Conservation (phyloP, 768 basidiomycete genomes). For the Amanita thiersii region DNA sequence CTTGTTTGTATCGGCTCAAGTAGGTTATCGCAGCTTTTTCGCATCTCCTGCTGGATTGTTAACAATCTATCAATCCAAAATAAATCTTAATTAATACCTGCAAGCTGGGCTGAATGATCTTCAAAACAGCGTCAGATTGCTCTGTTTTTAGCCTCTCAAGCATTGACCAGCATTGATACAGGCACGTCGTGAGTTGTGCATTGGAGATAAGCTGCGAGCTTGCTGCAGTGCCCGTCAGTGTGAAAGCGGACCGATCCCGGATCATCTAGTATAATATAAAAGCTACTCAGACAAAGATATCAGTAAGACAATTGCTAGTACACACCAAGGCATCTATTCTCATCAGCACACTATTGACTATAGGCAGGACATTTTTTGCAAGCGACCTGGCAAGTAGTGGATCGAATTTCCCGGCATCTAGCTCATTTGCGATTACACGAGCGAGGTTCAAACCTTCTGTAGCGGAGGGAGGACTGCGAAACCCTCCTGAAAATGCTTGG, state of each 20-base stretch:
- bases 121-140: slow-evolving; percentile 51
- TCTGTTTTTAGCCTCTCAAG: slow-evolving; percentile 62
- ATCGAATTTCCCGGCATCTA: slow-evolving; percentile 90
- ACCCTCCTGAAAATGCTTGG: slow-evolving; percentile 67
- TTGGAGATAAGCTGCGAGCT: slow-evolving; percentile 77
- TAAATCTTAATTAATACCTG: slow-evolving; percentile 33
- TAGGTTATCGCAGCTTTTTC: slow-evolving; percentile 43
- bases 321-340: slow-evolving; percentile 67
- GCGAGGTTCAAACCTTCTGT: slow-evolving; percentile 74
- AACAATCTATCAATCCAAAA: slow-evolving; percentile 5
- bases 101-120: slow-evolving; percentile 46
- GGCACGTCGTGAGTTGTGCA: slow-evolving; percentile 65
- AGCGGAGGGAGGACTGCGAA: slow-evolving; percentile 61
- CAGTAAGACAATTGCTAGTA: slow-evolving; percentile 4
- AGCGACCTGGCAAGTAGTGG: slow-evolving; percentile 77
- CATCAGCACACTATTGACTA: slow-evolving; percentile 60
- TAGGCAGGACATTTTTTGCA: slow-evolving; percentile 61
- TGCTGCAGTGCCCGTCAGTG: slow-evolving; percentile 67
- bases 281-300: slow-evolving; percentile 4
- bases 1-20: slow-evolving; percentile 56
- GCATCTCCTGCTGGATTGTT: slow-evolving; percentile 33
- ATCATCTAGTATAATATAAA: too few species aligned
- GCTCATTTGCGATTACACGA: slow-evolving; percentile 77
- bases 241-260: slow-evolving; percentile 71
- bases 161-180: slow-evolving; percentile 71